phyloP scores from a whole-genome alignment of 345 rosid genomes.

The Gossypium turneri region DNA sequence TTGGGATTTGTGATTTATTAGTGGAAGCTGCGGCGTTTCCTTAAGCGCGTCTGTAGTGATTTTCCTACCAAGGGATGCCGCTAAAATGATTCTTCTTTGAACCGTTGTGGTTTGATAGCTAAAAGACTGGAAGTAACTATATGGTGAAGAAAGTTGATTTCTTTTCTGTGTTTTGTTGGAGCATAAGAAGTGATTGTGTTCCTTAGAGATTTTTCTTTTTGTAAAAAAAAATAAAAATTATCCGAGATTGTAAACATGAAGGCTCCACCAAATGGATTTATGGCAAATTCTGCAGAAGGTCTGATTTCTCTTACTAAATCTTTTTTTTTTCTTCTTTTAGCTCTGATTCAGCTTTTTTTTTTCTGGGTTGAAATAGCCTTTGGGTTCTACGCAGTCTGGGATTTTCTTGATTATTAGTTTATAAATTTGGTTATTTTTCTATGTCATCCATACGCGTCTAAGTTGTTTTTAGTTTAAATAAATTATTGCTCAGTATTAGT shows the following conservation, averaged over 20 bases:
- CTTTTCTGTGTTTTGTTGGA: not conserved
- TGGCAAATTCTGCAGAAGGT: constrained; percentile 77
- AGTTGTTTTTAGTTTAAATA: not conserved
- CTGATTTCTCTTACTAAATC: not conserved
- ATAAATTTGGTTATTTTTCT: not conserved
- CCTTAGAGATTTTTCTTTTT: not conserved
- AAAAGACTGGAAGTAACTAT: constrained; percentile 7
- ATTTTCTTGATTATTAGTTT: not conserved
- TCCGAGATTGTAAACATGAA: constrained; percentile 51
- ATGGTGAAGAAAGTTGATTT: constrained; percentile 13
- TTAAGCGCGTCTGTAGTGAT: not conserved
- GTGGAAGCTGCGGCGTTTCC: constrained; percentile 1
- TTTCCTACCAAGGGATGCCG: constrained; percentile 1
- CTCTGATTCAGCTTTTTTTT: not conserved
- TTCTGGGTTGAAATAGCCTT: not conserved
- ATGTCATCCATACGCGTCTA: not conserved
- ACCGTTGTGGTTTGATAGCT: not conserved
- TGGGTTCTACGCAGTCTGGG: not conserved
- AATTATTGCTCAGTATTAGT: not conserved
- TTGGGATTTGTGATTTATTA: not conserved
- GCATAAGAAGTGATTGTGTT: constrained; percentile 20
- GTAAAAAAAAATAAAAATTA: not conserved
- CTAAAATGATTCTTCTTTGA: not conserved
- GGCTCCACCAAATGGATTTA: constrained; percentile 75
- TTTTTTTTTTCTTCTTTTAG: not conserved